A percentile compares a stretch with the other conserved stretches of the same genome.
phyloP scores from a whole-genome alignment of 306 rosid genomes.

The Inga leiocalycina region DNA sequence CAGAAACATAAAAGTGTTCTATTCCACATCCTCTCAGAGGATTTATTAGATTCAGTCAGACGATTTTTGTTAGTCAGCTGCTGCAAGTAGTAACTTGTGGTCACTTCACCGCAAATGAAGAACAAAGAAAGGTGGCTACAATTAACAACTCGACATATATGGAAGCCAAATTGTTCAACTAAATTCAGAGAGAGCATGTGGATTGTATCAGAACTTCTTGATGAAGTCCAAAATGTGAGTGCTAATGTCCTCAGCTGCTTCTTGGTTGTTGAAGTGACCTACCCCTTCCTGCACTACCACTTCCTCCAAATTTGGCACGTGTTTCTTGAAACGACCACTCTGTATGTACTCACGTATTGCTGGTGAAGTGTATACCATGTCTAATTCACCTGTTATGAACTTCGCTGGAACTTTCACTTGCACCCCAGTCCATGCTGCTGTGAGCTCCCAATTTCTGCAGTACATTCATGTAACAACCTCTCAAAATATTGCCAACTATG shows the following conservation, averaged over 20 bases:
- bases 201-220: slow-evolving; percentile 20
- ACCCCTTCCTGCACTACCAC: slow-evolving; percentile 45
- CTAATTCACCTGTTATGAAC: slow-evolving; percentile 47
- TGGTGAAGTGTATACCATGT: slow-evolving; percentile 32
- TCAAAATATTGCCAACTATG: neutral
- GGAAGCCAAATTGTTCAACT: neutral
- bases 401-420: slow-evolving; percentile 41
- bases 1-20: too few species aligned
- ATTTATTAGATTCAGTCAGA: too few species aligned
- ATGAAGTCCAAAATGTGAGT: slow-evolving; percentile 43
- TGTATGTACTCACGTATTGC: slow-evolving; percentile 30
- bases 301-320: slow-evolving; percentile 45
- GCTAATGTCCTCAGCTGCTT: slow-evolving; percentile 34
- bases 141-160: neutral
- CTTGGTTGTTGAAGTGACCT: slow-evolving; percentile 49
- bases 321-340: slow-evolving; percentile 44
- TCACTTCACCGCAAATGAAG: neutral
- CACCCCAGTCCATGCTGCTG: slow-evolving; percentile 39
- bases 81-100: too few species aligned
- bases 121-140: neutral
- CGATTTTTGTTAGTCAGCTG: too few species aligned
- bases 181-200: neutral
- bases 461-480: neutral
- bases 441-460: slow-evolving; percentile 50
- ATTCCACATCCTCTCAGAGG: too few species aligned